A percentile compares a stretch with the other conserved stretches of the same genome.
These are phyloP conservation scores for Chaetomiaceae sp. DNA, from an alignment of 2,329 filamentous ascomycete species.

Conservation along the genomic window DNA sequence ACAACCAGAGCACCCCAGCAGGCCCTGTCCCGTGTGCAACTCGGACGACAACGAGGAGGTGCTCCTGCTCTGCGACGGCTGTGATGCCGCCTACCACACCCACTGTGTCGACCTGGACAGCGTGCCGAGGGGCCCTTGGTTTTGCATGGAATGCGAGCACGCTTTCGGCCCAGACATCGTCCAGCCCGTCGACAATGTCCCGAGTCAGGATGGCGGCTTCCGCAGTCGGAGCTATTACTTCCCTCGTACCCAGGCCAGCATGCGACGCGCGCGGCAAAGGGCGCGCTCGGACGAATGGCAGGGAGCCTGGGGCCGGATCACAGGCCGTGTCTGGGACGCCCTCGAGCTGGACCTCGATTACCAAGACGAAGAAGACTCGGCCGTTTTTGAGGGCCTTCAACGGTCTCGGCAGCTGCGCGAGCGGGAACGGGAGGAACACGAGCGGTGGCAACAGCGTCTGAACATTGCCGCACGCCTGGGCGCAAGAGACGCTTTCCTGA, in stretches of 20 bases:
- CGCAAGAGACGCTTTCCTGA: slow-evolving; percentile 65
- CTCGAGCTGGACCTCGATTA: slow-evolving; percentile 77
- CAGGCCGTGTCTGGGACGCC: slow-evolving; percentile 58
- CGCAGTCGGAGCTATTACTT: slow-evolving; percentile 33
- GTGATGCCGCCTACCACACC: slow-evolving; percentile 84
- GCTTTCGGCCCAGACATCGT: slow-evolving; percentile 39
- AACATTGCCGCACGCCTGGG: slow-evolving; percentile 77
- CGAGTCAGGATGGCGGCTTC: neutral
- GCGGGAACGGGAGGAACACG: slow-evolving; percentile 53
- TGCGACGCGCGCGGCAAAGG: slow-evolving; percentile 51
- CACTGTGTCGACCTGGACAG: slow-evolving; percentile 81
- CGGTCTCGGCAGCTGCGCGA: slow-evolving; percentile 49
- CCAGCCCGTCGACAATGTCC: slow-evolving; percentile 19
- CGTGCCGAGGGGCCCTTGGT: slow-evolving; percentile 78
- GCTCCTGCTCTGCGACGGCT: slow-evolving; percentile 85
- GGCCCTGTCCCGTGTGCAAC: slow-evolving; percentile 81
- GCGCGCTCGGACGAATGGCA: slow-evolving; percentile 82
- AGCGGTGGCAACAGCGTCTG: slow-evolving; percentile 78
- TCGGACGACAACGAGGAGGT: slow-evolving; percentile 75
- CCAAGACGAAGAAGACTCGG: slow-evolving; percentile 69
- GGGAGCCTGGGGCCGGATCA: slow-evolving; percentile 70
- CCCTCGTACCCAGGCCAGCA: slow-evolving; percentile 53
- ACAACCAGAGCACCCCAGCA: slow-evolving; percentile 57
- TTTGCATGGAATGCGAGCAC: slow-evolving; percentile 76
- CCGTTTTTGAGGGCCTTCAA: slow-evolving; percentile 45